Evolutionary conservation across 129 eudicot genomes (phyloP).

Genomic region (Heracleum sosnowskyi): DNA sequence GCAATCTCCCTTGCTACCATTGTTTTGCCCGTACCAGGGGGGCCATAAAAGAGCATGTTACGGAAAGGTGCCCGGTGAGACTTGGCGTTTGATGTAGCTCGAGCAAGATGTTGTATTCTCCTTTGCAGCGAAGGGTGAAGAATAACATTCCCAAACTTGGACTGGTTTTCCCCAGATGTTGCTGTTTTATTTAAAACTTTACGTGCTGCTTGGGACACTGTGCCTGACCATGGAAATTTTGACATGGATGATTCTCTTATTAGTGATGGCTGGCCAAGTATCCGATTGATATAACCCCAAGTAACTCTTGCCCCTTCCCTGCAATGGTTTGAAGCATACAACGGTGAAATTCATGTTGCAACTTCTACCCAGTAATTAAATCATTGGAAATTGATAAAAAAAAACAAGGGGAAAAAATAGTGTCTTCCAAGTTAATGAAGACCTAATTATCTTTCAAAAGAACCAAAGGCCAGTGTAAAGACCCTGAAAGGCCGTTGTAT

Average conservation of each 20-base stretch:
- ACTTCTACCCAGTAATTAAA: neutral
- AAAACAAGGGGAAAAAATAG: neutral
- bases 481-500: neutral
- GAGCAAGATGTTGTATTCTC: conserved; percentile 91
- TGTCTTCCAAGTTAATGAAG: neutral
- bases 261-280: conserved; percentile 96
- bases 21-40: conserved; percentile 99
- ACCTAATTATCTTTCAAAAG: neutral
- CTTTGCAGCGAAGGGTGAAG: conserved; percentile 87
- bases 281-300: conserved; percentile 94
- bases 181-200: conserved; percentile 39
- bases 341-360: conserved; percentile 8
- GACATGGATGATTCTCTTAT: conserved; percentile 94
- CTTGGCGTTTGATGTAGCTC: conserved; percentile 96
- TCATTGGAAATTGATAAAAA: neutral
- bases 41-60: conserved; percentile 98
- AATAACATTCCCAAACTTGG: conserved; percentile 58
- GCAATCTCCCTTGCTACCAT: conserved; percentile 99
- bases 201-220: conserved; percentile 40
- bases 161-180: conserved; percentile 31
- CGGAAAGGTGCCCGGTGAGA: conserved; percentile 95
- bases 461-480: neutral
- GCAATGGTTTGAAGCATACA: conserved; percentile 11
- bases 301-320: conserved; percentile 98
- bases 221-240: conserved; percentile 75